Base-by-base conservation (phyloP, 2,329 filamentous ascomycete genomes). In the Elsinoe necatrix region DNA sequence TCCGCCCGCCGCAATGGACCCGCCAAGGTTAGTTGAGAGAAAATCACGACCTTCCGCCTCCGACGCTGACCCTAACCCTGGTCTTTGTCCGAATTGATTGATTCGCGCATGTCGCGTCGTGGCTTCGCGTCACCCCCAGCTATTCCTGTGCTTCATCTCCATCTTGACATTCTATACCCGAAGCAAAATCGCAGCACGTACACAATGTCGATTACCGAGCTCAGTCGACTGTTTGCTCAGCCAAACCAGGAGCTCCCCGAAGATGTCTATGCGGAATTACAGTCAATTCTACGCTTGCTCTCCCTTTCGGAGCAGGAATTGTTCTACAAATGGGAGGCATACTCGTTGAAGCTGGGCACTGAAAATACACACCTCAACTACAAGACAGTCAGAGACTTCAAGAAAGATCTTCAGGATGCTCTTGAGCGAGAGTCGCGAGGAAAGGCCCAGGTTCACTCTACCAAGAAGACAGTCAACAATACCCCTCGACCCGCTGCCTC, bases 321-420 rank as follows among this genome's bases (percentile, higher is more conserved):
- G 23, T 96, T 89, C 72, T 96, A 89, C 82, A 97, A 97, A 78
- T 98, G 93, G 93, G 93, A 98, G 71, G 92, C 90, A 0, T 97
- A 96, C 77, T 91, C 87, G 71, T 86, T 98, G 69, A 95, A 92
- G 72, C 90, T 97, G 84, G 89, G 91, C 21, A 75, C 82, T 48
- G 89, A 95, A 57, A 86, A 89, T 57, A 84, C 84, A 60, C 84
- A 79, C 59, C 73, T 88, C 60, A 82, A 86, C 48, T 77, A 95
- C 41, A 81, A 86, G 35, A 85, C 81, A 0, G 81, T 88, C 45
- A 81, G 86, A 42, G 82, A 83, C 56, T 86, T 98, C 68, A 95
- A 95, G 71, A 87, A 89, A 67, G 85, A 88, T 66, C 79, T 96
- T 6, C 89, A 92, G 67, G 90, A 96, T 65, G 79, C 81, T 35